Conservation (phyloP, 106 monocot genomes). For the Allium cepa region DNA sequence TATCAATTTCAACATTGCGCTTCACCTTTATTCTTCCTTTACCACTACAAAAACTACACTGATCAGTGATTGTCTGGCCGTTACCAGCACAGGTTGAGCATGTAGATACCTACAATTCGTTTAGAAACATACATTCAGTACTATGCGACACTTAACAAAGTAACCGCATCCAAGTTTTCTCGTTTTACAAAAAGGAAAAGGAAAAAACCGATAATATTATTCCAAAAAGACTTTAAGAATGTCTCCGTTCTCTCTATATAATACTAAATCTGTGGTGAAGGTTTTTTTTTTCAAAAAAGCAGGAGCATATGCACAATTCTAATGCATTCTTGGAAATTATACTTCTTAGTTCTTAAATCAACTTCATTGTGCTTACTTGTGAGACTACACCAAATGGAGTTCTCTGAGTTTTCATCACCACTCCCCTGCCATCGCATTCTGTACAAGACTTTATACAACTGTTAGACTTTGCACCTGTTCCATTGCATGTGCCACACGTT, state of each 20-base stretch:
- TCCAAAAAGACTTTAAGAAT: too few relatives aligned
- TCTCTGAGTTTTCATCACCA: constrained; percentile 65
- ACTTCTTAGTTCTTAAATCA: too few relatives aligned
- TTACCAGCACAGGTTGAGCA: constrained; percentile 75
- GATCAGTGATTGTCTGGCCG: constrained; percentile 66
- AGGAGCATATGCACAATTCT: too few relatives aligned
- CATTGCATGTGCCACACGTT: constrained; percentile 71
- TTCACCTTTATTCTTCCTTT: constrained; percentile 54
- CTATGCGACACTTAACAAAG: too few relatives aligned
- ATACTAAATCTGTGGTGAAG: too few relatives aligned
- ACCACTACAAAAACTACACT: constrained; percentile 65
- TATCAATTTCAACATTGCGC: constrained; percentile 37
- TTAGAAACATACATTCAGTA: too few relatives aligned
- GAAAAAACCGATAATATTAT: too few relatives aligned
- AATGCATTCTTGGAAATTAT: too few relatives aligned
- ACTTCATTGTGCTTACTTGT: constrained; percentile 43
- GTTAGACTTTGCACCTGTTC: constrained; percentile 77
- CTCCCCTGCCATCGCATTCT: constrained; percentile 79
- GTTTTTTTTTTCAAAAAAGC: too few relatives aligned
- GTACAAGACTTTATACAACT: constrained; percentile 56
- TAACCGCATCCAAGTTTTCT: too few relatives aligned
- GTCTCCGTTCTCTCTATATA: too few relatives aligned
- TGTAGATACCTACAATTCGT: constrained; percentile 61
- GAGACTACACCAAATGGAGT: constrained; percentile 89
- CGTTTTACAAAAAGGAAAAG: too few relatives aligned